Evolutionary conservation across 1,139 yeast species (phyloP).

Genomic region (Komagataea norvegica): DNA sequence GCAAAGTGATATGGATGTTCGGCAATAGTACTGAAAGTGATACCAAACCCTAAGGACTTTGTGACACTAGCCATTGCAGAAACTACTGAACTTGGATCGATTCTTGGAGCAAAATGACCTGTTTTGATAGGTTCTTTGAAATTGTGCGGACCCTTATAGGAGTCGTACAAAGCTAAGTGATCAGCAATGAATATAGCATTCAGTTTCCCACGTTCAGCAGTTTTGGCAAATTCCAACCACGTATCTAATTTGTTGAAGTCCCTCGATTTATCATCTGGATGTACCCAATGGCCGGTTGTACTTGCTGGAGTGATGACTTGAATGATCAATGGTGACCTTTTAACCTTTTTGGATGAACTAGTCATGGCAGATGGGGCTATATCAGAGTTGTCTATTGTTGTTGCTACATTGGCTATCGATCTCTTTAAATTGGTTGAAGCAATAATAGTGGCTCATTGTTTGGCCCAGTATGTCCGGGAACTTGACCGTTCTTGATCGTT

Average conservation of each 20-base stretch:
- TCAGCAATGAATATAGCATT: conserved; percentile 41
- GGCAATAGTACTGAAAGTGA: conserved; percentile 38
- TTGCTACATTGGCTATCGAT: too few species aligned
- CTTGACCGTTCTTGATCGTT: too few species aligned
- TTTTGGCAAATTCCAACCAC: conserved; percentile 36
- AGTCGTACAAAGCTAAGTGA: conserved; percentile 36
- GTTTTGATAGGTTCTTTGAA: conserved; percentile 30
- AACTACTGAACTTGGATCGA: conserved; percentile 35
- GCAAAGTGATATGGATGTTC: conserved; percentile 40
- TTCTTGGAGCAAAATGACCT: conserved; percentile 36
- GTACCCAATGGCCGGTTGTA: conserved; percentile 31
- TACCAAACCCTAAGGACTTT: conserved; percentile 35
- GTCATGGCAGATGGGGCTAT: neutral
- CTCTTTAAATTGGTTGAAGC: too few species aligned
- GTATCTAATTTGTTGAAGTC: conserved; percentile 27
- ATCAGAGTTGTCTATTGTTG: too few species aligned
- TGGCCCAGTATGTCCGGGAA: too few species aligned
- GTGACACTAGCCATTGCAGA: conserved; percentile 40
- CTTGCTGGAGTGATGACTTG: neutral
- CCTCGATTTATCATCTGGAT: conserved; percentile 34
- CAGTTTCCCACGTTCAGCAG: conserved; percentile 36
- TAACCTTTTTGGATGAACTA: neutral
- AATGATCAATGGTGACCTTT: conserved; percentile 1
- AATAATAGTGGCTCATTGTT: too few species aligned
- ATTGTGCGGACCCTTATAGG: conserved; percentile 34